Conservation (phyloP, 495 filamentous ascomycete genomes). For the Talaromyces stipitatus region DNA sequence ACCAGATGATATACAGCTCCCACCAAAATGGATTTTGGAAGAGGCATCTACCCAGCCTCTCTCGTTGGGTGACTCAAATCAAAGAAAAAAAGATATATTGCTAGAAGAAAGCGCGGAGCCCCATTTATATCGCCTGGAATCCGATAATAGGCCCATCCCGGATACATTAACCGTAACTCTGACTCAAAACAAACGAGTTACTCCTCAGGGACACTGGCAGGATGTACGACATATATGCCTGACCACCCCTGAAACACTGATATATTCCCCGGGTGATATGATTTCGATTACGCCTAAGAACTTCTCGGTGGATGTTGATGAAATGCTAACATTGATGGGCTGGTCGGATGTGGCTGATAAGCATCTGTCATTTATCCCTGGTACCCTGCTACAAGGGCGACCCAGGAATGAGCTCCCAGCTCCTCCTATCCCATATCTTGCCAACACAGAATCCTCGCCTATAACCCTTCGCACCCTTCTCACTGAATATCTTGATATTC, state of each 20-base stretch:
- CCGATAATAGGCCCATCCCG: constrained; percentile 45
- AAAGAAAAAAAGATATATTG: constrained; percentile 10
- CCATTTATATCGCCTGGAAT: constrained; percentile 32
- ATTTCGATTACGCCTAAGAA: constrained; percentile 82
- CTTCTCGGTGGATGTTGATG: constrained; percentile 65
- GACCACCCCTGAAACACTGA: constrained; percentile 31
- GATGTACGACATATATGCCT: constrained; percentile 78
- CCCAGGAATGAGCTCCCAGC: constrained; percentile 17
- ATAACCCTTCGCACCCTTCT: constrained; percentile 71
- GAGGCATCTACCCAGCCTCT: constrained; percentile 17
- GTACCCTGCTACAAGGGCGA: constrained; percentile 9
- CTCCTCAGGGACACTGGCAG: constrained; percentile 76
- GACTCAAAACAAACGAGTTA: constrained; percentile 60
- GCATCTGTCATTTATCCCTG: constrained; percentile 43
- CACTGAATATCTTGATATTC: constrained; percentile 77
- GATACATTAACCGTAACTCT: constrained; percentile 33
- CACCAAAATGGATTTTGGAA: constrained; percentile 70
- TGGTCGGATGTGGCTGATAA: constrained; percentile 68
- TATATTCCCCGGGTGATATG: constrained; percentile 64
- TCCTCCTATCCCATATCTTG: constrained; percentile 35
- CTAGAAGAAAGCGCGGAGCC: constrained; percentile 6
- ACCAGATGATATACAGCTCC: constrained; percentile 64
- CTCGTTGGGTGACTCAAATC: background rate
- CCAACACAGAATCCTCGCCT: constrained; percentile 20
- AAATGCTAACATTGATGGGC: constrained; percentile 64